Base-by-base conservation (phyloP, 2,329 filamentous ascomycete species). In the Stagonosporopsis tanaceti region DNA sequence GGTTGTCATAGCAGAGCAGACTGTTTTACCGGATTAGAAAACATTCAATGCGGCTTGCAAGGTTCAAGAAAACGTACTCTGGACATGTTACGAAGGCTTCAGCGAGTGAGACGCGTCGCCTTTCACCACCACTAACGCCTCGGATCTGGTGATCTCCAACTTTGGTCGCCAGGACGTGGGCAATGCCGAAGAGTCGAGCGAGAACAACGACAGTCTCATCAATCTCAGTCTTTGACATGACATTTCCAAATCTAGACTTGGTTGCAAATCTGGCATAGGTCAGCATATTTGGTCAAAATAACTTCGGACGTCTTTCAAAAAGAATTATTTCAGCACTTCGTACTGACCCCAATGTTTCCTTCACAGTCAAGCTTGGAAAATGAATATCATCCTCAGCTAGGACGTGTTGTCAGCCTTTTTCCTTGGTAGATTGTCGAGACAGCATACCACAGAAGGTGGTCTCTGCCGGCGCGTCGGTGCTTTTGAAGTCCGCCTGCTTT, bases 91-190 rank as follows among this genome's bases (percentile, higher is more conserved):
- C 82, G 55, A 90, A 71, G 9, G 81, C 83, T 65, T 91, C 89
- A 5, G 87, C 84, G 47, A 91, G 89, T 1, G 86, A 88, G 0
- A 90, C 87, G 62, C 88, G 83, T 74, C 90, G 90, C 6, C 87
- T 76, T 72, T 91, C 88, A 27, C 88, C 88, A 25, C 88, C 88
- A 14, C 84, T 87, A 0, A 91, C 86, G 63, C 89, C 87, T 3
- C 87, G 82, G 0, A 89, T 79, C 58, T 82, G 88, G 39, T 86
- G 86, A 58, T 90, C 85, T 1, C 88, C 89, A 4, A 91, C 86
- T 66, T 87, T 89, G 3, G 88, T 91, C 24, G 86, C 80, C 12
- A 78, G 63, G 0, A 86, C 88, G 64, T 89, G 87, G 5, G 53
- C 40, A 17, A 72, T 72, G 20, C 63, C 63, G 62, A 71, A 50